Base-by-base conservation (phyloP, 176 grass and related monocot species). In the Oryza officinalis region DNA sequence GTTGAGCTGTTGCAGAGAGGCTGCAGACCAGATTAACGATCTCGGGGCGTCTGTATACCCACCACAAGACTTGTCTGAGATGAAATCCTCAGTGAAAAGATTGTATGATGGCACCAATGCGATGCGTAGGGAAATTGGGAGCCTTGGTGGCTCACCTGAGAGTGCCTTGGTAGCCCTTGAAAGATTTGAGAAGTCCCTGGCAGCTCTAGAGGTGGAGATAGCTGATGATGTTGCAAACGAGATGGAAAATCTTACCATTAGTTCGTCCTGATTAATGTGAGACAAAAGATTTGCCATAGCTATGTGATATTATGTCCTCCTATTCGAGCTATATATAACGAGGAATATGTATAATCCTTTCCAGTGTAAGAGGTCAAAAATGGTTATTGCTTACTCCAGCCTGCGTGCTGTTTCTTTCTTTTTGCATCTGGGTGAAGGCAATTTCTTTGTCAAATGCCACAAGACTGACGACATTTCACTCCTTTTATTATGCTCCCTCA, bases 11-110 rank as follows among this genome's bases (percentile, higher is more conserved):
- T 99, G 89, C 84, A 89, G 27, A 69, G 81, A 92, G 77, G 89
- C 96, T 76, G 88, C 89, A 0, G 90, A 85, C 74, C 84, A 93
- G 69, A 77, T 89, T 72, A 99, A 96, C 37, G 89, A 99, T 75
- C 79, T 99, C 13, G 97, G 93, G 73, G 93, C 93, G 9, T 92
- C 86, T 8, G 91, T 89, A 1, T 96, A 99, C 43, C 83, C 97
- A 44, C 94, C 94, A 35, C 97, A 96, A 76, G 93, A 99, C 68
- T 27, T 65, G 0, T 79, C 76, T 47, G 83, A 99, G 28, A 96
- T 99, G 93, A 87, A 86, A 67, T 79, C 74, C 2, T 80, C 63
- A 32, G 30, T 88, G 35, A 83, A 84, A 65, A 79, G 69, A 72
- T 46, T 96, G 8, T 76, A 71, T 18, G 11, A 25, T 41, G 61